A percentile compares a stretch with the other conserved stretches of the same genome.
phyloP scores from a whole-genome alignment of 495 filamentous ascomycete species.

The Annulohypoxylon moriforme region DNA sequence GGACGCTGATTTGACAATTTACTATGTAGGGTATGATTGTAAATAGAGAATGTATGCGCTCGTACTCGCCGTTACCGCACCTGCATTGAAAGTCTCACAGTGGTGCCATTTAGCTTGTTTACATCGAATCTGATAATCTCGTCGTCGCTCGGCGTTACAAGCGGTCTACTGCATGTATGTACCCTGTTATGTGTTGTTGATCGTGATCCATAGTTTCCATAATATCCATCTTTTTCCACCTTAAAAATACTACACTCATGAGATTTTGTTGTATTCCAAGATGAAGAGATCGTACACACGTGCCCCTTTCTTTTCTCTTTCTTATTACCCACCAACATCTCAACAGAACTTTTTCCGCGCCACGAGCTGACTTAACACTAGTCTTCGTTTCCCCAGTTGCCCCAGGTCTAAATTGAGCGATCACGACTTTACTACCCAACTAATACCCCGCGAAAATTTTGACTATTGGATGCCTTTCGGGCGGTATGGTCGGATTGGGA shows the following conservation, averaged over 20 bases:
- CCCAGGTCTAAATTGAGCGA: slow-evolving; percentile 2
- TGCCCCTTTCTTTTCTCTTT: background rate
- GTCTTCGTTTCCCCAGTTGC: background rate
- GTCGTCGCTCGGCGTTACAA: background rate
- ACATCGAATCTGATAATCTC: slow-evolving; percentile 18
- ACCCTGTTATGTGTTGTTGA: background rate
- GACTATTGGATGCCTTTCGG: slow-evolving; percentile 37
- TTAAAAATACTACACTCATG: background rate
- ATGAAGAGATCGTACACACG: slow-evolving; percentile 5
- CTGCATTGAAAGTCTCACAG: slow-evolving; percentile 6
- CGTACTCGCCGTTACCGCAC: slow-evolving; percentile 7
- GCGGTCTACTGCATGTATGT: background rate
- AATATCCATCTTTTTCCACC: background rate
- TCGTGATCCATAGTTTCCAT: background rate
- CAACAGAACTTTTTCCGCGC: background rate
- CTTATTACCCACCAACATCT: background rate
- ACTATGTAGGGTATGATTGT: slow-evolving; percentile 10
- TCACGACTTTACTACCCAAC: slow-evolving; percentile 26
- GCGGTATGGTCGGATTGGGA: slow-evolving; percentile 26
- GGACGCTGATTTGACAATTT: slow-evolving; percentile 29
- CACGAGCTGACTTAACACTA: background rate
- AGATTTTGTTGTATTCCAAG: background rate
- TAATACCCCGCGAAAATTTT: slow-evolving; percentile 14
- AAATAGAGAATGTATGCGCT: slow-evolving; percentile 19
- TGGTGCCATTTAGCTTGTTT: slow-evolving; percentile 6